These are phyloP conservation scores for Bremia lactucae DNA, from an alignment of 352 stramenopile genomes.

Conservation along the genomic window DNA sequence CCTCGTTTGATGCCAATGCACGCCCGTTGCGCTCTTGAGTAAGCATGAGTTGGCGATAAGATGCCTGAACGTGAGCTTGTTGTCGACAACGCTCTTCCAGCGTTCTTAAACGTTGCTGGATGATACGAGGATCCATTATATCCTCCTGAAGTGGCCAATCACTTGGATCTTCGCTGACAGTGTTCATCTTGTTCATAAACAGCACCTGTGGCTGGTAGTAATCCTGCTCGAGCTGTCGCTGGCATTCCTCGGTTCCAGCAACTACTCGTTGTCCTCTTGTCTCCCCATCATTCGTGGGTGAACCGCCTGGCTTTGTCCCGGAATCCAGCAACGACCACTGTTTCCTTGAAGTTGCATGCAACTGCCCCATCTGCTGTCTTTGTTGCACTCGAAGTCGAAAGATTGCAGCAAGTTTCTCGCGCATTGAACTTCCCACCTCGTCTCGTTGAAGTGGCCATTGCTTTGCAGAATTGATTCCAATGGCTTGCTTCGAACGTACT, in stretches of 20 bases:
- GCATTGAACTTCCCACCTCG: slow-evolving; percentile 19
- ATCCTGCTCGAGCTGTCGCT: slow-evolving; percentile 49
- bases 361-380: slow-evolving; percentile 26
- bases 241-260: slow-evolving; percentile 31
- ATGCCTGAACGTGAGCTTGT: slow-evolving; percentile 41
- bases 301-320: slow-evolving; percentile 2
- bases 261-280: slow-evolving; percentile 5
- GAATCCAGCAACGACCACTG: slow-evolving; percentile 23
- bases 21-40: slow-evolving; percentile 44
- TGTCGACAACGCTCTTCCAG: slow-evolving; percentile 45
- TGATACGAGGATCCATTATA: slow-evolving; percentile 50
- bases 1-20: slow-evolving; percentile 31
- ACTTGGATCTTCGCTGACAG: slow-evolving; percentile 11
- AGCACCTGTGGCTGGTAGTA: slow-evolving; percentile 61
- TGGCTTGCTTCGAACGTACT: slow-evolving; percentile 2
- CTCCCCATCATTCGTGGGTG: background rate
- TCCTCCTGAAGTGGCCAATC: slow-evolving; percentile 23
- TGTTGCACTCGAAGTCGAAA: slow-evolving; percentile 51
- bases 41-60: slow-evolving; percentile 38
- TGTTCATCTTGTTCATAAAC: slow-evolving; percentile 24
- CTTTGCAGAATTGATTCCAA: background rate
- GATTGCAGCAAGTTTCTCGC: slow-evolving; percentile 47
- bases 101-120: slow-evolving; percentile 41
- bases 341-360: slow-evolving; percentile 8
- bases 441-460: slow-evolving; percentile 3